These are phyloP conservation scores for Claviceps digitariae DNA, from an alignment of 2,329 filamentous ascomycete species.

Conservation along the genomic window DNA sequence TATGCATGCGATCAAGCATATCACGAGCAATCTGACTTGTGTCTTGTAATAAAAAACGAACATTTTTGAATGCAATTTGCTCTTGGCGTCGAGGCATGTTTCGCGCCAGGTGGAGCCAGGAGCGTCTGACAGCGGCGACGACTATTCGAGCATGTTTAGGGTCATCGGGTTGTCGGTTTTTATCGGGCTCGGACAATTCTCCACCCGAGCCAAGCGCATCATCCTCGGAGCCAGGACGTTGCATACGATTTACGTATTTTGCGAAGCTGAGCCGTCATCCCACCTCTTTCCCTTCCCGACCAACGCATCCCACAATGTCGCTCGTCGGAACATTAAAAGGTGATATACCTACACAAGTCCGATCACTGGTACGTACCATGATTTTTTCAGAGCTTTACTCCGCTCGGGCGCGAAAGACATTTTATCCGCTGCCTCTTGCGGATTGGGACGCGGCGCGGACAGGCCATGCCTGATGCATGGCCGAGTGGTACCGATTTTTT, in stretches of 20 bases:
- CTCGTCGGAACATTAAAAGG: constrained; percentile 29
- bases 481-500: neutral
- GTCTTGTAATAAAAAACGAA: too few species aligned
- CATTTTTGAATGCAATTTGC: neutral
- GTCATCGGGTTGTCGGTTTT: constrained; percentile 2
- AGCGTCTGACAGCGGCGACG: too few species aligned
- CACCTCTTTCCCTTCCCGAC: neutral
- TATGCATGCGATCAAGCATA: neutral
- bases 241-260: neutral
- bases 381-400: neutral
- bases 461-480: neutral
- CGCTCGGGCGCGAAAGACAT: neutral
- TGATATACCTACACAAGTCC: constrained; percentile 42
- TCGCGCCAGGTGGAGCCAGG: too few species aligned
- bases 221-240: neutral
- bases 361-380: constrained; percentile 35
- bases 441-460: neutral
- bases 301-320: constrained; percentile 19
- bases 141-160: too few species aligned
- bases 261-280: neutral
- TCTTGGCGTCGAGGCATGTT: too few species aligned
- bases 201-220: constrained; percentile 4
- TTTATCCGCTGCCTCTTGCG: neutral
- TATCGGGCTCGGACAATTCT: constrained; percentile 7
- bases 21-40: neutral